phyloP scores from a whole-genome alignment of 1,284 basidiomycete species.

The Exobasidium rhododendri region DNA sequence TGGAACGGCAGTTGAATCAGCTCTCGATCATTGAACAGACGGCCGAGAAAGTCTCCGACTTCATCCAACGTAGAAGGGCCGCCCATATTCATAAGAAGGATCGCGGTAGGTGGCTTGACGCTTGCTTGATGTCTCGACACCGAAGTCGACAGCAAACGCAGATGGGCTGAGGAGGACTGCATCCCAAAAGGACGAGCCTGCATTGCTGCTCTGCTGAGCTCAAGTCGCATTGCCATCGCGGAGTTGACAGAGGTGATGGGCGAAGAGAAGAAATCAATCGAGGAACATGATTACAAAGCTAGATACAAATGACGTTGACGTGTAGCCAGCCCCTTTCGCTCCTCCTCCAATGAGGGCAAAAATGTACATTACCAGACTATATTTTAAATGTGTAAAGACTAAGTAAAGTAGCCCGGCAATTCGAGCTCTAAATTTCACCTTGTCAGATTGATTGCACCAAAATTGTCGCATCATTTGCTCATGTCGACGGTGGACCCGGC shows the following conservation, averaged over 20 bases:
- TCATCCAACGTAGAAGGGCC: constrained; percentile 72
- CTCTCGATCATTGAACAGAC: constrained; percentile 90
- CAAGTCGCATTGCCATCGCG: neutral
- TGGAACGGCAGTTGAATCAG: constrained; percentile 92
- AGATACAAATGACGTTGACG: no score
- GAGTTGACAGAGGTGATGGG: no score
- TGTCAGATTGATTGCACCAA: no score
- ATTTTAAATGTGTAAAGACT: no score
- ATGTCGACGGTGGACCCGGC: constrained; percentile 16
- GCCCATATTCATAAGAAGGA: constrained; percentile 99
- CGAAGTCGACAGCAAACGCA: neutral
- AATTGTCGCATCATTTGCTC: neutral
- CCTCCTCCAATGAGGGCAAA: no score
- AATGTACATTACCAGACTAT: no score
- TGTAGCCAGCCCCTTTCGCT: no score
- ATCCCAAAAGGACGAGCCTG: neutral
- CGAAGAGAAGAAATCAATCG: no score
- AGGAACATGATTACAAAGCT: no score
- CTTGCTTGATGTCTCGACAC: neutral
- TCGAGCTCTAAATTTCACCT: no score
- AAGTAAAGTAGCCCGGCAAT: no score
- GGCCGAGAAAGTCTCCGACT: constrained; percentile 71
- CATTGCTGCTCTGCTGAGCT: neutral
- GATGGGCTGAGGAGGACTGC: neutral
- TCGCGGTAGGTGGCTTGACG: constrained; percentile 61